Base-by-base conservation (phyloP, 176 grass and related monocot genomes). In the Coix lacrymajobi region DNA sequence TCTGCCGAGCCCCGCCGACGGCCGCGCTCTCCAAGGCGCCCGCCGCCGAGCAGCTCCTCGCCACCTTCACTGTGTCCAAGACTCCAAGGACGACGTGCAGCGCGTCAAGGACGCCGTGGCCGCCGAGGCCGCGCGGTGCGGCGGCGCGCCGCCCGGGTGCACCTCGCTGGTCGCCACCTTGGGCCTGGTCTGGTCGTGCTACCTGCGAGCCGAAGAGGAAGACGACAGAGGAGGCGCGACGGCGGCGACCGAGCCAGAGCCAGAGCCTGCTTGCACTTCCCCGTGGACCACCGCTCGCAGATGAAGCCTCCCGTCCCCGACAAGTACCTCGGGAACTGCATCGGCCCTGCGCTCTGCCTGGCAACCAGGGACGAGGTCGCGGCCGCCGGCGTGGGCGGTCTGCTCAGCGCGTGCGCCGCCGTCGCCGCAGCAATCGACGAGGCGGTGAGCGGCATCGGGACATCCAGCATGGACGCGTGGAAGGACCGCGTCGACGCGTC, bases 271-370 rank as follows among this genome's bases (percentile, higher is more conserved):
- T 0, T 91, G 8, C 16, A 25, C 1, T 85, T 94, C 62, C 56
- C 78, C 5, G 69, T 82, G 4, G 89, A 91, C 45, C 86, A 79
- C 64, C 75, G 92, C 31, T 12, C 46, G 1, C 51, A 81, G 33
- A 39, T 87, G 63, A 24, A 33, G 10, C 89, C 83, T 20, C 81
- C 86, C 8, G 0, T 91, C 34, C 87, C 89, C 28, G 75, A 8
- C 37, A 61, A 32, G 66, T 94, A 92, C 73, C 86, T 92, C 52
- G 92, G 92, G 44, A 94, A 91, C 78, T 92, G 92, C 77, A 29
- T 94, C 7, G 73, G 73, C 37, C 16, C 20, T 36, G 66, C 65
- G 75, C 31, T n/a, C n/a, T 16, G 11, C 67, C 24, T 65, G 16
- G 60, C 39, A 1, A 30, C 61, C 7, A n/a, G 9, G 4, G n/a